phyloP scores from a whole-genome alignment of 129 eudicot genomes.

The Saposhnikovia divaricata region DNA sequence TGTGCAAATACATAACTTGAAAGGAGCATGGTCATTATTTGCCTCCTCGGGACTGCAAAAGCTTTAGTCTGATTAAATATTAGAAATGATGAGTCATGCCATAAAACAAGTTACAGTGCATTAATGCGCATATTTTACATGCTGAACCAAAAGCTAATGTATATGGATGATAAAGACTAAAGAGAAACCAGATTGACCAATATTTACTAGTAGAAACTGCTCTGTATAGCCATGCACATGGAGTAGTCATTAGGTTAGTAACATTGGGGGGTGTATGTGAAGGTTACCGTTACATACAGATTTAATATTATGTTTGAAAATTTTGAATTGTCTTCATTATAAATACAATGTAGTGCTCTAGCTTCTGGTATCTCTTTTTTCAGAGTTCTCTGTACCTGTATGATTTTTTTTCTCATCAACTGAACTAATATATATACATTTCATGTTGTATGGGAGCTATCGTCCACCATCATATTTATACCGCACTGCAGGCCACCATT shows the following conservation, averaged over 20 bases:
- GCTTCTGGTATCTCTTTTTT: too few species aligned
- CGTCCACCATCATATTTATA: neutral
- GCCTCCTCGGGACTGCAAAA: constrained; percentile 90
- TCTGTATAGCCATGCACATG: too few species aligned
- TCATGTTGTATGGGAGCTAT: too few species aligned
- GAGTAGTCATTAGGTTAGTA: too few species aligned
- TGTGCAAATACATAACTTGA: constrained; percentile 48
- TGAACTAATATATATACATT: too few species aligned
- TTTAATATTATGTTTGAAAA: neutral
- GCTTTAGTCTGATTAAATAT: constrained; percentile 81
- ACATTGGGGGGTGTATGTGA: too few species aligned
- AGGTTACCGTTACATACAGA: too few species aligned
- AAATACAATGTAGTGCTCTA: neutral
- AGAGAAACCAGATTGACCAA: neutral
- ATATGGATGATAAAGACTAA: too few species aligned
- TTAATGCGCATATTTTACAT: neutral
- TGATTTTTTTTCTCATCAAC: neutral
- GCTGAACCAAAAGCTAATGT: neutral
- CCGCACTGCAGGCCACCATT: neutral
- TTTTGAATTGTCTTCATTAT: neutral
- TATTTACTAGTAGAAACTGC: too few species aligned
- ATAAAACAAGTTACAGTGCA: neutral
- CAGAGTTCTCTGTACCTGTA: neutral
- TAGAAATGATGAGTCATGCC: constrained; percentile 32
- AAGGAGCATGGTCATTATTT: constrained; percentile 40